Evolutionary conservation across 202 grass and related monocot species (phyloP), one percentile per base, ranked within the genome.

Genomic region (Cymbopogon flexuosus): DNA sequence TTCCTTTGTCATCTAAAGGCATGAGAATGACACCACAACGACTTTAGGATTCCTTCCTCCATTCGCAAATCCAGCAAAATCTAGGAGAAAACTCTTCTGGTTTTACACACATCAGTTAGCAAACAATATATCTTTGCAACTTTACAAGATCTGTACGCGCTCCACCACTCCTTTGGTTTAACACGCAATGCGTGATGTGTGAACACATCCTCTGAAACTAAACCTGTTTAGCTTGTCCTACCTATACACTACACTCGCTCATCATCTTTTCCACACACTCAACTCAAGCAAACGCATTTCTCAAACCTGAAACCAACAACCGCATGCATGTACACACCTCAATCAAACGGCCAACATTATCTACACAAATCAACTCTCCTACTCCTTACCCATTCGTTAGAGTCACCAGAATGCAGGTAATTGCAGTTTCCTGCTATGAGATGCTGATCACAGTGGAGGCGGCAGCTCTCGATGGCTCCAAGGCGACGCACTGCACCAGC

Each of bases 401-500:
- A 35, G 12, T 52, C 64, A 75, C 9, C 65, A 42, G 46, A 33
- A 8, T 7, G 12, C 23, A 7, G 0, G 3, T 39, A 40, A 5
- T 34, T 30, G 77, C 8, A 67, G 36, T 24, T 69, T 24, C 49
- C 10, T 15, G 78, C 78, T 93, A 87, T 19, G 87, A 90, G 81
- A 90, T 87, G 84, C 78, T 87, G 35, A 90, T 68, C 68, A 78
- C 75, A 18, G 71, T 49, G 27, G 84, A 52, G 10, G 70, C 62
- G 29, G 84, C 62, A 3, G 78, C 46, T 75, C 88, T 76, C 14
- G 90, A 45, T 5, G 36, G 6, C 70, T 93, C 73, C 73, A 89
- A 35, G 49, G 33, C 23, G 67, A 85, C 77, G 36, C 73, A 86
- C 52, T 81, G 71, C 18, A 70, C 81, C 43, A 89, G 75, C 39